Base-by-base conservation (phyloP, 768 basidiomycete species). In the Dentipellis sp. region DNA sequence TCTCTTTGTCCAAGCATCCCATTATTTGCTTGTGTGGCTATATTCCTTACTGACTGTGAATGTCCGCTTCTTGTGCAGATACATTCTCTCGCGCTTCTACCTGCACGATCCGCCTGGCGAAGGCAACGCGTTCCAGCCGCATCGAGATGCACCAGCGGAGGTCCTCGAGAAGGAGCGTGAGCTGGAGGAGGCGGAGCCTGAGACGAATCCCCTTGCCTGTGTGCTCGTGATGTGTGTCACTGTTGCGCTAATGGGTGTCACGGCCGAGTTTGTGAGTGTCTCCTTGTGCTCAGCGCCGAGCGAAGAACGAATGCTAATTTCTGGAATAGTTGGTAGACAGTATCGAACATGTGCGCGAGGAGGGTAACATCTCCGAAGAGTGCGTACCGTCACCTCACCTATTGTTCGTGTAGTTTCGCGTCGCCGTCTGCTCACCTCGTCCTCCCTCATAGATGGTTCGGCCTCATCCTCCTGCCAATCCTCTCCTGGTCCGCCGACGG, bases 401-500 rank as follows among this genome's bases (percentile, higher is more conserved):
- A n/a, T n/a, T n/a, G n/a, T n/a, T n/a, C n/a, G n/a, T n/a, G n/a
- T n/a, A n/a, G n/a, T 17, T 19, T 42, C 38, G 9, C 23, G 7
- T 47, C 10, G 11, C 3, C 19, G 12, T 54, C 55, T 39, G 39
- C 51, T 47, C 50, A 21, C 21, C 3, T 10, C 23, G 34, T 34
- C 23, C 10, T 5, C 36, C 10, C 19, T 36, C 51, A 17, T 48
- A 85, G 83, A 63, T 88, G 82, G 82, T 87, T 89, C 63, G 87
- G 87, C 16, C 69, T 90, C 57, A 73, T 88, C 48, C 72, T 90
- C 9, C 76, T 90, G 2, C 88, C 88, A 0, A 69, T 88, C 52
- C 78, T 87, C 8, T 87, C 87, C 3, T 90, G 84, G 69, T 79
- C 83, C 4, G 86, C 83, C 3, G 85, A 89, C 65, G 88, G 82